Percentiles rank a stretch among this genome's conserved stretches.
Conservation (phyloP, 2,329 filamentous ascomycete genomes). For the Amylocarpus encephaloides region DNA sequence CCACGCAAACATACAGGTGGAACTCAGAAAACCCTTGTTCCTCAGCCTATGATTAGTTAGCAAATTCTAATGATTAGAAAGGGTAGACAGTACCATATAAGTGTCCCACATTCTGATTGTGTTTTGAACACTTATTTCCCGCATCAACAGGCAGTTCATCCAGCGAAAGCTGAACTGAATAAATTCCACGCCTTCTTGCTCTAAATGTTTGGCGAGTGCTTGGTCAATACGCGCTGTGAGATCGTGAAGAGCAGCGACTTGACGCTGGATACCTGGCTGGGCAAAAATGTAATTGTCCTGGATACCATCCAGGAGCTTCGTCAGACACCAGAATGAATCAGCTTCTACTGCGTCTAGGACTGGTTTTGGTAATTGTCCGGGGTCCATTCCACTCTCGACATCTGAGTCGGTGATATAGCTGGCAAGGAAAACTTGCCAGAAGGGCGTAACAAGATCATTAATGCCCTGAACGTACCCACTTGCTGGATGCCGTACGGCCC, state of each 20-base stretch:
- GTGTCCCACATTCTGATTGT: conserved; percentile 99
- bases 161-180: conserved; percentile 99
- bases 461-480: conserved; percentile 98
- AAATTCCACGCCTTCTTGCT: conserved; percentile 89
- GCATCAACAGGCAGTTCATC: conserved; percentile 99
- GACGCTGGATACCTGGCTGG: conserved; percentile 91
- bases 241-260: conserved; percentile 83
- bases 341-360: conserved; percentile 96
- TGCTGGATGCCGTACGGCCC: conserved; percentile 95
- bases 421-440: conserved; percentile 95
- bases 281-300: conserved; percentile 99
- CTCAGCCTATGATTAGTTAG: conserved; percentile 62
- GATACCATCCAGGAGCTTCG: conserved; percentile 95
- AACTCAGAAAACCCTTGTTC: conserved; percentile 98
- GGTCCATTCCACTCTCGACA: conserved; percentile 93
- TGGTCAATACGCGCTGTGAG: conserved; percentile 86
- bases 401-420: conserved; percentile 92
- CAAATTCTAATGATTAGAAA: background rate
- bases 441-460: conserved; percentile 94
- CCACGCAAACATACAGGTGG: conserved; percentile 95
- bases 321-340: conserved; percentile 97
- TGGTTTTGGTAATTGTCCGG: conserved; percentile 80
- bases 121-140: conserved; percentile 92
- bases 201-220: conserved; percentile 77
- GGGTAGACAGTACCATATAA: conserved; percentile 66